These are phyloP conservation scores for Botryotinia globosa DNA, from an alignment of 2,329 filamentous ascomycete species.

Conservation along the genomic window DNA sequence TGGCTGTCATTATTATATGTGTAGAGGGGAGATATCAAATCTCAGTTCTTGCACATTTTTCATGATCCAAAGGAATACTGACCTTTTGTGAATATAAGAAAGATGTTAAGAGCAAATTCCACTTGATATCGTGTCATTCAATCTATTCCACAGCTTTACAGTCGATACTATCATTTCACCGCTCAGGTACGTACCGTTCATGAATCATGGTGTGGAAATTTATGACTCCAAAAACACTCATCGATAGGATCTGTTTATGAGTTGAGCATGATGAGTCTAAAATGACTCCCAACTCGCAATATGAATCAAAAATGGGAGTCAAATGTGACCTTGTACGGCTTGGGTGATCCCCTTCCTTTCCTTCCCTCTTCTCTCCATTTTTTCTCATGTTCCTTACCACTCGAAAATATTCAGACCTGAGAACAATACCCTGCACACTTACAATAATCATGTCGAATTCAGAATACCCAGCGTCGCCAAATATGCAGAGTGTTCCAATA, in stretches of 20 bases:
- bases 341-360: not conserved
- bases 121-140: not conserved
- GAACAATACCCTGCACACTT: not conserved
- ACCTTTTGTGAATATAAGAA: not conserved
- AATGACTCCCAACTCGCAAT: not conserved
- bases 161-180: not conserved
- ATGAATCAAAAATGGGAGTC: not conserved
- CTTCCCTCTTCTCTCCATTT: not conserved
- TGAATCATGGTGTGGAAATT: not conserved
- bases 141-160: too few species aligned
- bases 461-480: not conserved
- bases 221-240: not conserved
- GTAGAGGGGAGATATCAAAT: too few species aligned
- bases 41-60: too few species aligned
- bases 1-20: too few species aligned
- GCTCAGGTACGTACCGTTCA: not conserved
- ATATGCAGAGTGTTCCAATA: not conserved
- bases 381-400: not conserved
- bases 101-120: not conserved
- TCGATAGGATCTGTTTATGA: not conserved
- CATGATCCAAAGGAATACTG: not conserved
- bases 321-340: not conserved
- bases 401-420: not conserved
- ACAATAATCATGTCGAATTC: not conserved
- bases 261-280: not conserved